Base-by-base conservation (phyloP, 176 grass and related monocot species). In the Leersia perrieri region DNA sequence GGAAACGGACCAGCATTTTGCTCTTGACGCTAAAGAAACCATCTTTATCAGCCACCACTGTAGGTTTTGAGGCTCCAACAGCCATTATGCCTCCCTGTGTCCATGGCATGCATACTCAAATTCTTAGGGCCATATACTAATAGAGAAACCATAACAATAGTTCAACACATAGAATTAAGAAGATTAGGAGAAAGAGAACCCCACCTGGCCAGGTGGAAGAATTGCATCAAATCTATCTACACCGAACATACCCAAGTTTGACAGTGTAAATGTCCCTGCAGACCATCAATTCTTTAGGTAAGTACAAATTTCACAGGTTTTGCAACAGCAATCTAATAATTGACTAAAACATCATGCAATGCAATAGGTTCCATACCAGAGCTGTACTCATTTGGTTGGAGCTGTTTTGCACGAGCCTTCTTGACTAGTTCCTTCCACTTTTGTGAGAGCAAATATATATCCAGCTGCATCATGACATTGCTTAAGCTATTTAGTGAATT, bases 211-310 rank as follows among this genome's bases (percentile, higher is more conserved):
- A 88, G 96, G 92, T 61, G 96, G 96, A 95, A 99, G 96, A 71
- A 99, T 99, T 22, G 96, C 96, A 84, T 99, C 96, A 75, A 95
- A 99, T 80, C 90, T 87, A 72, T 95, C 92, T 61, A 99, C 96
- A 39, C 92, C 96, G 90, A 95, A 99, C 96, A 99, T 99, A 76
- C 96, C 96, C 73, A 99, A 68, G 83, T 95, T 99, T 28, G 96
- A 95, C 16, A 99, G 77, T 33, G 96, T 99, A 93, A 95, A 99
- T 74, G 96, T 95, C 29, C 96, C 96, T 99, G 62, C 28, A 87
- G 29, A 86, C 13, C 20, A 83, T 14, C 63, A 81, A 86, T 26
- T 34, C 11, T 73, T 73, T 57, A 81, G 35, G 28, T 79, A 77
- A 89, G 55, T 68, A 72, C 57, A 79, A 63, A 79, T 31, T 39